Evolutionary conservation across 2,329 filamentous ascomycete genomes (phyloP).

Genomic region (Volutella citrinella): DNA sequence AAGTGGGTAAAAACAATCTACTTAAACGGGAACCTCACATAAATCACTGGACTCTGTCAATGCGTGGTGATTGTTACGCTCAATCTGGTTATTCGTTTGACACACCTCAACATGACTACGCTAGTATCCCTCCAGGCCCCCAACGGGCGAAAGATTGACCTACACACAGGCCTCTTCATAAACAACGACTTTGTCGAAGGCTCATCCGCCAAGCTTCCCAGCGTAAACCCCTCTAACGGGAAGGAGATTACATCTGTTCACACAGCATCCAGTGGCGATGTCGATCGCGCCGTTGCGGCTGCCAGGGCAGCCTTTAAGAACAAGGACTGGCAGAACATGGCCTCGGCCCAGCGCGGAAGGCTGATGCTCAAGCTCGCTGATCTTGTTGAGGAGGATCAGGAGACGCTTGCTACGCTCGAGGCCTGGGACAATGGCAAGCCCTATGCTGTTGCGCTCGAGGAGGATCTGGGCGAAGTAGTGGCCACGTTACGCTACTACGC

Average conservation of each 20-base stretch:
- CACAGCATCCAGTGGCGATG: conserved; percentile 19
- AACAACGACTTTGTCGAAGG: conserved; percentile 68
- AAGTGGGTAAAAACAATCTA: too few relatives aligned
- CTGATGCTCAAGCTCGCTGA: conserved; percentile 68
- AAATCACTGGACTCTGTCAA: too few relatives aligned
- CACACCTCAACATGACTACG: too few relatives aligned
- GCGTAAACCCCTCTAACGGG: conserved; percentile 45
- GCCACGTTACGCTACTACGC: conserved; percentile 60
- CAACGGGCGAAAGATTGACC: conserved; percentile 62
- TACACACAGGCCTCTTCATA: conserved; percentile 68
- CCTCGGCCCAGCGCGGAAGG: conserved; percentile 61
- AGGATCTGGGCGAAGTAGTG: conserved; percentile 51
- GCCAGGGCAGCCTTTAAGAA: conserved; percentile 59
- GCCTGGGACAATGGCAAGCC: conserved; percentile 75
- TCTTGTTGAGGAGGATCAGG: conserved; percentile 61
- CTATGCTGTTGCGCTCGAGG: conserved; percentile 58
- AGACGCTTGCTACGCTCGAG: conserved; percentile 49
- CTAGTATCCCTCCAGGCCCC: conserved; percentile 66
- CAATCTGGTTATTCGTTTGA: too few relatives aligned
- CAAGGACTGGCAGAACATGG: conserved; percentile 30
- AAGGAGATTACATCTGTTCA: conserved; percentile 11
- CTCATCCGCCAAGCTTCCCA: conserved; percentile 52
- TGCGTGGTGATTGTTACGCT: too few relatives aligned
- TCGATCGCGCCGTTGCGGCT: conserved; percentile 24
- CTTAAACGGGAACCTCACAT: too few relatives aligned